phyloP scores from a whole-genome alignment of 2,329 filamentous ascomycete genomes.

The Rhytidhysteron rufulum region DNA sequence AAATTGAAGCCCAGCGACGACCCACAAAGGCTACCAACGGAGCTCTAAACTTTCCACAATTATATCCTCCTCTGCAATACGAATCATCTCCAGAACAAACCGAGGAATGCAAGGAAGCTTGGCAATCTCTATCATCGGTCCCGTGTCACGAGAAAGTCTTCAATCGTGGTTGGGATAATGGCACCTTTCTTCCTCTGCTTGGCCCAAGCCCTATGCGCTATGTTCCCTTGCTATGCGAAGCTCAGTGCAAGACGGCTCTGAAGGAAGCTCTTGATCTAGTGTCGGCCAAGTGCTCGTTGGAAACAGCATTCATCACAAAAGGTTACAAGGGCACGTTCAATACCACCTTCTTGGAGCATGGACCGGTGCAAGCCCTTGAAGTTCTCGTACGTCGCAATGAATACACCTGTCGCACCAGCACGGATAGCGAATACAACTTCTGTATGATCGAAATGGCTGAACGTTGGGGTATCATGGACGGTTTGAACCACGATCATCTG shows the following conservation, averaged over 20 bases:
- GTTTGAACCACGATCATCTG: neutral
- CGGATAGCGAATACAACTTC: neutral
- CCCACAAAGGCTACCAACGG: neutral
- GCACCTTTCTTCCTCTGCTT: neutral
- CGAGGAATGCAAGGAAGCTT: neutral
- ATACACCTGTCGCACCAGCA: neutral
- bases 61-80: neutral
- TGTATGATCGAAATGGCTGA: constrained; percentile 1
- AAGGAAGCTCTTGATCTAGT: neutral
- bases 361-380: neutral
- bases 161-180: constrained; percentile 2
- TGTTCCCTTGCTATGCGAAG: constrained; percentile 1
- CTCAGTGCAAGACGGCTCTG: neutral
- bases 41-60: constrained; percentile 1
- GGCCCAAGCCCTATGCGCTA: neutral
- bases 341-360: neutral
- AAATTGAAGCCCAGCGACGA: neutral
- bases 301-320: neutral
- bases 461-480: neutral
- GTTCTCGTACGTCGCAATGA: neutral
- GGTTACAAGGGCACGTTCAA: constrained; percentile 2
- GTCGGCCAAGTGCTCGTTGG: neutral
- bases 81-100: neutral
- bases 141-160: constrained; percentile 2
- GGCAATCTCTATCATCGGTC: neutral